Conservation (phyloP, 495 filamentous ascomycete species). For the Penicillium dipodomyicola region DNA sequence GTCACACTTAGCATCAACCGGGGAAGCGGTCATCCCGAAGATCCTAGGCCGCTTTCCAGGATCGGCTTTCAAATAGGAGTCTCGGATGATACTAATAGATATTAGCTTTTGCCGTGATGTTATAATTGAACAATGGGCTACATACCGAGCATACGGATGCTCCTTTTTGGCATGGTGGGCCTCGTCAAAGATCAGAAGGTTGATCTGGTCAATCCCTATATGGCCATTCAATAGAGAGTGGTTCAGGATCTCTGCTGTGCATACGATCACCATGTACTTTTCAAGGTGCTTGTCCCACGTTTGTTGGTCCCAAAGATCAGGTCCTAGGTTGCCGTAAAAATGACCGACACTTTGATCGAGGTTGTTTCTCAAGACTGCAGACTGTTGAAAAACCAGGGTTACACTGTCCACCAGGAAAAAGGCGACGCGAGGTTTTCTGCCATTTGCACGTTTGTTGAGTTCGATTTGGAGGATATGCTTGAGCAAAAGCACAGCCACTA, state of each 20-base stretch:
- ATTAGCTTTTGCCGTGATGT: conserved; percentile 12
- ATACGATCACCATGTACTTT: conserved; percentile 85
- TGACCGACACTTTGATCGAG: conserved; percentile 76
- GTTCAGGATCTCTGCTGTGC: conserved; percentile 84
- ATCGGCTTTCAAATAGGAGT: conserved; percentile 64
- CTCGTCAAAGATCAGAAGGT: conserved; percentile 92
- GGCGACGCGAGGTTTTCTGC: conserved; percentile 60
- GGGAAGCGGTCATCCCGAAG: conserved; percentile 97
- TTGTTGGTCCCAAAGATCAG: conserved; percentile 62
- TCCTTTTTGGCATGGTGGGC: conserved; percentile 96
- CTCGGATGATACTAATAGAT: conserved; percentile 68
- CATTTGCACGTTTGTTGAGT: conserved; percentile 63
- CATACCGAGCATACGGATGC: conserved; percentile 76
- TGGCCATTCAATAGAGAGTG: conserved; percentile 78
- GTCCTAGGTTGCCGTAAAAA: conserved; percentile 72
- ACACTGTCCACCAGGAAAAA: conserved; percentile 94
- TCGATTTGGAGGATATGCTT: conserved; percentile 76
- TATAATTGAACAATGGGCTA: not conserved
- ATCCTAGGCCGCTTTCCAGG: conserved; percentile 64
- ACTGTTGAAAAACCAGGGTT: conserved; percentile 87
- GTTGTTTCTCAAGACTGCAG: conserved; percentile 77
- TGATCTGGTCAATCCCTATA: conserved; percentile 79
- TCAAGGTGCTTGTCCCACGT: conserved; percentile 67
- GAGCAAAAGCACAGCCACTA: conserved; percentile 88
- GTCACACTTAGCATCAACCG: conserved; percentile 80